phyloP scores from a whole-genome alignment of 2,329 filamentous ascomycete species.

The Beauveria brongniartii region DNA sequence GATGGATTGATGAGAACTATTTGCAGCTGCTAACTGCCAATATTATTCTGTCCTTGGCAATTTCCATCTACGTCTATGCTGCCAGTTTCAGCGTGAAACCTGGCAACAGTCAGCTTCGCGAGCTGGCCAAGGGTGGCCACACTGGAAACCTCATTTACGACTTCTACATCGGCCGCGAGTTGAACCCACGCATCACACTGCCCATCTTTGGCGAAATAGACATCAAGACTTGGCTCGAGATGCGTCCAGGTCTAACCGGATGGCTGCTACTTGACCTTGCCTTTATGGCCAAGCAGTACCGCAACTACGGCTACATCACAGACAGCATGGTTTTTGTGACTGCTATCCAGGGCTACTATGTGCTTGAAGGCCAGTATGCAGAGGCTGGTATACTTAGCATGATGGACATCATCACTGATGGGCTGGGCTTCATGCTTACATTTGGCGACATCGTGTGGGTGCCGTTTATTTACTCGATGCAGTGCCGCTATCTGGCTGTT shows the following conservation, averaged over 20 bases:
- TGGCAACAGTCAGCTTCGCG: conserved; percentile 59
- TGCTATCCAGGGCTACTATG: conserved; percentile 68
- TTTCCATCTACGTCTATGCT: conserved; percentile 70
- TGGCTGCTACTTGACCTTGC: conserved; percentile 78
- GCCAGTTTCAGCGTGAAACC: conserved; percentile 69
- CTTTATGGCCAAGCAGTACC: conserved; percentile 79
- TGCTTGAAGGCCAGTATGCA: conserved; percentile 75
- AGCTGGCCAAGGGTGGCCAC: conserved; percentile 71
- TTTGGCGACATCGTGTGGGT: conserved; percentile 90
- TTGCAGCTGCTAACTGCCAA: conserved; percentile 75
- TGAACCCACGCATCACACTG: conserved; percentile 74
- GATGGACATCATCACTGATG: conserved; percentile 85
- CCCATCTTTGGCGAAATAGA: conserved; percentile 77
- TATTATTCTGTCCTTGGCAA: conserved; percentile 60
- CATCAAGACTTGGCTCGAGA: conserved; percentile 79
- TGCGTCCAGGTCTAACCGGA: conserved; percentile 77
- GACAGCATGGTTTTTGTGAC: conserved; percentile 76
- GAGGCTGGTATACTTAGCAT: conserved; percentile 80
- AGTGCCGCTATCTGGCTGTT: conserved; percentile 72
- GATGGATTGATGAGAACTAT: conserved; percentile 83
- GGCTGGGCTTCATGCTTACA: conserved; percentile 85
- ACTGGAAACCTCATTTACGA: conserved; percentile 82
- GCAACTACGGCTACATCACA: conserved; percentile 67
- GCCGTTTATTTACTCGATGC: conserved; percentile 76
- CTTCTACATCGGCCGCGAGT: conserved; percentile 91